Base-by-base conservation (phyloP, 306 rosid species). In the Fragaria ananassa region DNA sequence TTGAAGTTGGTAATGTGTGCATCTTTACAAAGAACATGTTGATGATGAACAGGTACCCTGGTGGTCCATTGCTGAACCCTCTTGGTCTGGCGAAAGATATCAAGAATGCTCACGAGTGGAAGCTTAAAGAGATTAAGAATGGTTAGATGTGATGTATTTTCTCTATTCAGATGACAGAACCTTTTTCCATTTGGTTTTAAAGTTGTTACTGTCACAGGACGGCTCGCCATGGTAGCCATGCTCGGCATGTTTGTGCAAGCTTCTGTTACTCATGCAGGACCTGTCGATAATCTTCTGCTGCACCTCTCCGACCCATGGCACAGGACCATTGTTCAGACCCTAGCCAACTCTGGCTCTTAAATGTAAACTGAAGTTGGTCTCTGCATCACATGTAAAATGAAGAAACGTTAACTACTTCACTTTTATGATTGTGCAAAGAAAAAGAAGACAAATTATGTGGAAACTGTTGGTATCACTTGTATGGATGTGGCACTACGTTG, bases 231-330 rank as follows among this genome's bases (percentile, higher is more conserved):
- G 97, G 87, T 92, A 74, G 98, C 97, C 27, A 95, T 95, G 76
- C 88, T 95, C 12, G 97, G 97, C 58, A 80, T 95, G 82, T 90
- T 92, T 78, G 92, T 92, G 68, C 98, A 95, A 85, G 97, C 97
- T 71, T 89, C 88, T 37, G 92, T 89, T 51, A 90, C 98, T 77
- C 96, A 89, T 77, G 93, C 79, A 41, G 97, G 98, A 58, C 98
- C 96, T n/a, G 82, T 95, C 68, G 97, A 95, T 47, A 95, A 92
- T 83, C 98, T 95, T 81, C 79, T 89, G 84, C 91, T 86, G 78
- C 98, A 95, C 83, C 93, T 95, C 76, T 89, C 95, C 11, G 82
- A 95, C 88, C 98, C 97, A 67, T 92, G 96, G 95, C 98, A 95
- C 86, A 89, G 76, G 81, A 95, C 97, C 31, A 78, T 95, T 70